phyloP scores from a whole-genome alignment of 495 filamentous ascomycete species.

The Daldinia caldariorum region DNA sequence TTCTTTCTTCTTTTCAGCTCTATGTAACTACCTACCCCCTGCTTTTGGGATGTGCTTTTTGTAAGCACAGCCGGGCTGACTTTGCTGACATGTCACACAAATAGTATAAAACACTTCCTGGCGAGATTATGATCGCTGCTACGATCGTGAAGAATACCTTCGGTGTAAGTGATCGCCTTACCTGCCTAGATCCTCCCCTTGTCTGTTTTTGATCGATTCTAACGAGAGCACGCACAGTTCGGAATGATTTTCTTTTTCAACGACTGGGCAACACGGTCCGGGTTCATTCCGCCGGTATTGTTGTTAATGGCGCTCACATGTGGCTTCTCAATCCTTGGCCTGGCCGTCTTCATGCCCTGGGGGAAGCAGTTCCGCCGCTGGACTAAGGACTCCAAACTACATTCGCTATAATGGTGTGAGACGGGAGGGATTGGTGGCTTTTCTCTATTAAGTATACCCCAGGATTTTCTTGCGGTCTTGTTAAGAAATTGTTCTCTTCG shows the following conservation, averaged over 20 bases:
- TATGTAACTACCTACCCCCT: not conserved
- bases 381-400: conserved; percentile 45
- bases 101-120: conserved; percentile 66
- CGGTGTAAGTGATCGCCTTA: conserved; percentile 42
- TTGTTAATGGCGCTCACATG: conserved; percentile 41
- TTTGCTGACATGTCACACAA: conserved; percentile 10
- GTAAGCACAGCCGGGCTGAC: not conserved
- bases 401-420: conserved; percentile 22
- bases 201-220: not conserved
- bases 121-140: conserved; percentile 66
- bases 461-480: not conserved
- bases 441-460: not conserved
- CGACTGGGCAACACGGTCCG: conserved; percentile 42
- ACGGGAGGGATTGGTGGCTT: not conserved
- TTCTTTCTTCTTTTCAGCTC: not conserved
- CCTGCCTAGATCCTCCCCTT: not conserved
- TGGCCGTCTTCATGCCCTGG: conserved; percentile 39
- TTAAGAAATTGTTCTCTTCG: not conserved
- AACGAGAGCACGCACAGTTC: conserved; percentile 38
- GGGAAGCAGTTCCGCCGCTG: conserved; percentile 44
- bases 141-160: conserved; percentile 69
- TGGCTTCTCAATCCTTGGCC: conserved; percentile 40
- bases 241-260: conserved; percentile 48
- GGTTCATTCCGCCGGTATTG: conserved; percentile 43
- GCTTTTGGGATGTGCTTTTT: not conserved